Percentiles rank a stretch among this genome's conserved stretches.
These are phyloP conservation scores for Aureobasidium sp. DNA, from an alignment of 2,329 filamentous ascomycete genomes.

Conservation along the genomic window DNA sequence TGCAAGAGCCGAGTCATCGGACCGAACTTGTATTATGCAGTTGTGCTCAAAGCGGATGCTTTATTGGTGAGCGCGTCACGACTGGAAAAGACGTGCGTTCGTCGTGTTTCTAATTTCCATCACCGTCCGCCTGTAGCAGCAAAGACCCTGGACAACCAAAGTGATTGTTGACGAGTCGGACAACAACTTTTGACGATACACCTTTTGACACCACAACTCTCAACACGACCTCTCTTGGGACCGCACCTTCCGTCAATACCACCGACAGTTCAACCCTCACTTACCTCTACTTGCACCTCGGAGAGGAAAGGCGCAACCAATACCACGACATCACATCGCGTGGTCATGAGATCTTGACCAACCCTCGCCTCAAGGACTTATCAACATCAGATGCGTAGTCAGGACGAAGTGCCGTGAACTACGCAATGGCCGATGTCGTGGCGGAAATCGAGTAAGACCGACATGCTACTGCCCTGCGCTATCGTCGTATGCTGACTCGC, in stretches of 20 bases:
- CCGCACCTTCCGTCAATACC: not conserved
- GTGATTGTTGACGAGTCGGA: not conserved
- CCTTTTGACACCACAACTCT: not conserved
- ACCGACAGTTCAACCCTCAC: not conserved
- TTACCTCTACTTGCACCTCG: not conserved
- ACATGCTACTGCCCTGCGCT: not conserved
- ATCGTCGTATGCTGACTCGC: not conserved
- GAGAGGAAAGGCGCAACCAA: not conserved
- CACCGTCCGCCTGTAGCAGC: not conserved
- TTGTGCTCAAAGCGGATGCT: not conserved
- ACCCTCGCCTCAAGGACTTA: not conserved
- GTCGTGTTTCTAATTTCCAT: not conserved
- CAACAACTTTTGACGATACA: not conserved
- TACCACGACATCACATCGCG: not conserved
- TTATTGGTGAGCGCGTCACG: slow-evolving; percentile 3
- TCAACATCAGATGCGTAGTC: not conserved
- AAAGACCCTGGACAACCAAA: not conserved
- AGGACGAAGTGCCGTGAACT: not conserved
- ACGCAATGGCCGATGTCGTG: slow-evolving; percentile 5
- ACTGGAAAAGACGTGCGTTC: not conserved
- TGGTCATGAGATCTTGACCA: not conserved
- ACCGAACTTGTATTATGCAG: not conserved
- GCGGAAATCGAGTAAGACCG: slow-evolving; percentile 5
- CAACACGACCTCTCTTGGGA: not conserved
- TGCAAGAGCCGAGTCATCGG: not conserved